Base-by-base conservation (phyloP, 2,329 filamentous ascomycete genomes). In the Sporothrix schenckii region DNA sequence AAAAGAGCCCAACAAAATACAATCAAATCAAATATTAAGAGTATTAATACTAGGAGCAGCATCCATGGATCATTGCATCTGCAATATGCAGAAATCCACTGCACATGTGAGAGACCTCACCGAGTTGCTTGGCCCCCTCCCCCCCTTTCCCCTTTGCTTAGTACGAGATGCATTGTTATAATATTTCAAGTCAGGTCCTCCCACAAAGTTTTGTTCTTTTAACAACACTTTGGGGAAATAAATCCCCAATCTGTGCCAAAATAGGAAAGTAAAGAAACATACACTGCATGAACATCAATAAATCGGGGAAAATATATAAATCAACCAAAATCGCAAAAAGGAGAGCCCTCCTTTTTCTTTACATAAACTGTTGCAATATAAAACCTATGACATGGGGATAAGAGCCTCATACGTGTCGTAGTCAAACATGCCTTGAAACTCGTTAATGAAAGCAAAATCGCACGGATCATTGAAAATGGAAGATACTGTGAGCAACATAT, bases 111-210 rank as follows among this genome's bases (percentile, higher is more conserved):
- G 34, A 30, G 34, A 34, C 34, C 34, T 34, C 6, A 34, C 34
- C 34, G 34, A 34, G 34, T 34, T 34, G 34, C 34, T 9, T 34
- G 34, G 4, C 34, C 34, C 34, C 34, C 34, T 34, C 34, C 34
- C 34, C 34, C 6, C 34, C 5, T 34, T 34, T 34, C 6, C 34
- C 34, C 34, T 5, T 34, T 34, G 34, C 34, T 1, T 4, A 34
- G 34, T 47, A 24, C 21, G 58, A 27, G n/a, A 63, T 63, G 58
- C 39, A 30, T 65, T n/a, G n/a, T 34, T 14, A 44, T 65, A 65
- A 21, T 50, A 50, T 65, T 24, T 65, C 61, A 27, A 44, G 27
- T 19, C 11, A 13, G 39, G 2, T 6, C 58, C 58, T 61, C 34
- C 34, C 56, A 41, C 19, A 61, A 44, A 14, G 21, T 11, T 61